A percentile compares a stretch with the other conserved stretches of the same genome.
Evolutionary conservation across 2,329 filamentous ascomycete species (phyloP).

Genomic region (Trichoderma arundinaceum): DNA sequence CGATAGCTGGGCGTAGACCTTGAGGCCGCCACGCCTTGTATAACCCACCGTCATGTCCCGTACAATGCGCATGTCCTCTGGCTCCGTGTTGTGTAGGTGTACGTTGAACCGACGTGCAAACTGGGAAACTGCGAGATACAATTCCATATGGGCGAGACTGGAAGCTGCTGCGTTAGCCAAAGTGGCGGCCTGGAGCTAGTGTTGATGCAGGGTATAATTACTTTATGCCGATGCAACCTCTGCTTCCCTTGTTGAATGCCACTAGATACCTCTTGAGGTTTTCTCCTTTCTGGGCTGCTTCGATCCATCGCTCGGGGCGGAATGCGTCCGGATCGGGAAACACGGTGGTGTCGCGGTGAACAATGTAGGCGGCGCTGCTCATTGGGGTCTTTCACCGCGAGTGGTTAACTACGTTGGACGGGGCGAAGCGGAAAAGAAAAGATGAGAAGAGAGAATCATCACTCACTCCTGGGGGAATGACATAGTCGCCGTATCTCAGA

Average conservation of each 20-base stretch:
- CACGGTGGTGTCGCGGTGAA: slow-evolving; percentile 36
- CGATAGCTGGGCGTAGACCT: slow-evolving; percentile 9
- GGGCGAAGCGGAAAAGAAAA: neutral
- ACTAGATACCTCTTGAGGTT: slow-evolving; percentile 32
- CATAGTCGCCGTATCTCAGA: slow-evolving; percentile 42
- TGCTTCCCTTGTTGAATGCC: slow-evolving; percentile 35
- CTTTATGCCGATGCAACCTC: slow-evolving; percentile 36
- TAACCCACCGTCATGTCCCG: slow-evolving; percentile 12
- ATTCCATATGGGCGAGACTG: slow-evolving; percentile 31
- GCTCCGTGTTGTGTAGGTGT: slow-evolving; percentile 34
- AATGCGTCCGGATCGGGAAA: slow-evolving; percentile 39
- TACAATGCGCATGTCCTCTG: slow-evolving; percentile 27
- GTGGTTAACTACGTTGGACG: slow-evolving; percentile 4
- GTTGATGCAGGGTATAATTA: slow-evolving; percentile 10
- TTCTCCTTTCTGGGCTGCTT: slow-evolving; percentile 32
- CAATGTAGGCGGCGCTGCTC: slow-evolving; percentile 35
- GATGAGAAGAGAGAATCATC: neutral
- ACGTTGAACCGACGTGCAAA: slow-evolving; percentile 35
- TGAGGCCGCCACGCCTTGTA: slow-evolving; percentile 8
- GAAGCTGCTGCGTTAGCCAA: neutral
- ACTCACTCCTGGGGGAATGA: slow-evolving; percentile 43
- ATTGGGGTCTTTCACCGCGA: slow-evolving; percentile 35
- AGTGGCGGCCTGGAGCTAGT: neutral
- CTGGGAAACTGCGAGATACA: slow-evolving; percentile 33
- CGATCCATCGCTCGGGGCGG: slow-evolving; percentile 40